Evolutionary conservation across 305 asterid species (phyloP).

Genomic region (Salvia sclarea): DNA sequence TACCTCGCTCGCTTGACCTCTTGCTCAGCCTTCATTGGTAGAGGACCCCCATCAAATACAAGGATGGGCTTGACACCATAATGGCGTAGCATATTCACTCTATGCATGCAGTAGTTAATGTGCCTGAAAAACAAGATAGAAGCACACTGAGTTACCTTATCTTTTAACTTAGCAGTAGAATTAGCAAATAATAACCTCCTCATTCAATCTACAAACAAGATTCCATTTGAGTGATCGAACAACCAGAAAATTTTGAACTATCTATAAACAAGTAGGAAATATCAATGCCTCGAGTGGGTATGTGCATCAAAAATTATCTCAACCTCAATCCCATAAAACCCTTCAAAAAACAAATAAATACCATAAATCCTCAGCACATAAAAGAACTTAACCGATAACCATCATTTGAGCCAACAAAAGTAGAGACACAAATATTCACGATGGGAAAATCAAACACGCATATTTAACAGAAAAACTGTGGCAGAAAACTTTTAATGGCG

Average conservation of each 20-base stretch:
- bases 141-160: constrained; percentile 5
- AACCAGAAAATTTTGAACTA: background rate
- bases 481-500: background rate
- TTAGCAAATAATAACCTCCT: background rate
- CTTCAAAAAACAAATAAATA: background rate
- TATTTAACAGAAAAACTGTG: background rate
- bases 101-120: constrained; percentile 89
- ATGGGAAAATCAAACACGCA: background rate
- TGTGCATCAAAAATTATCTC: background rate
- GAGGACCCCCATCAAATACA: constrained; percentile 92
- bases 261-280: background rate
- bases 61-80: constrained; percentile 80
- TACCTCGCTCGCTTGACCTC: constrained; percentile 94
- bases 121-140: constrained; percentile 54
- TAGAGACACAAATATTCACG: background rate
- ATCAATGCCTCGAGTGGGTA: background rate
- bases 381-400: too few relatives aligned
- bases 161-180: constrained; percentile 9
- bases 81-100: constrained; percentile 89
- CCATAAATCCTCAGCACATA: background rate
- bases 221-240: background rate
- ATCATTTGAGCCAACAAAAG: background rate
- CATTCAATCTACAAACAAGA: background rate
- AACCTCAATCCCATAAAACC: background rate
- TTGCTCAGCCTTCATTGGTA: constrained; percentile 92